Conservation (phyloP, 2,329 filamentous ascomycete species). For the Cladosporium sp. region DNA sequence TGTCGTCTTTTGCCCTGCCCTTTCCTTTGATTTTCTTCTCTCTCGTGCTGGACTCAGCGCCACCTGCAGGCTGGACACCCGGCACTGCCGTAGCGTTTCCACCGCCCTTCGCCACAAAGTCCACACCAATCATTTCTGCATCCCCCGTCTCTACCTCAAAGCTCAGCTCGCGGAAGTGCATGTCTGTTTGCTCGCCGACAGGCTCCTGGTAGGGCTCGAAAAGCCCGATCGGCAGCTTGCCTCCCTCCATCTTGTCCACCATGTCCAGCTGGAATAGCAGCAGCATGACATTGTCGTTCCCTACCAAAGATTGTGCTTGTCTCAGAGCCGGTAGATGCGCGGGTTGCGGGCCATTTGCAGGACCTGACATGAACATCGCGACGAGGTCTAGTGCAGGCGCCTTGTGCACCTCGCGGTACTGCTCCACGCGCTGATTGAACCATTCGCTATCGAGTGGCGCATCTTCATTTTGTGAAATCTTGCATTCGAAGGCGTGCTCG, state of each 20-base stretch:
- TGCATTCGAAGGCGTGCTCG: constrained; percentile 87
- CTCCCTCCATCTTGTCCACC: constrained; percentile 53
- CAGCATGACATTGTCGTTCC: constrained; percentile 79
- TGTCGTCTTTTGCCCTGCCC: constrained; percentile 31
- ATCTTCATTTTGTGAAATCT: constrained; percentile 45
- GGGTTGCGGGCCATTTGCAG: constrained; percentile 62
- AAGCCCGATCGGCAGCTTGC: constrained; percentile 80
- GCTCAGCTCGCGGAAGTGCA: constrained; percentile 75
- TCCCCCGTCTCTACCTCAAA: constrained; percentile 91
- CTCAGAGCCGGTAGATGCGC: constrained; percentile 67
- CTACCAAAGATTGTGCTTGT: constrained; percentile 48
- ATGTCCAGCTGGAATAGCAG: constrained; percentile 74
- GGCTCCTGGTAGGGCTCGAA: constrained; percentile 72
- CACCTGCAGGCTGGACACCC: constrained; percentile 5
- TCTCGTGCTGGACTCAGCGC: constrained; percentile 35
- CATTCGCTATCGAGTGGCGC: constrained; percentile 61
- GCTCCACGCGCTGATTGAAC: constrained; percentile 73
- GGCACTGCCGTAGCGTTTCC: constrained; percentile 65
- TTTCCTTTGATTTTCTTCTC: constrained; percentile 29
- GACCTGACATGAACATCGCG: constrained; percentile 59
- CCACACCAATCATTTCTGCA: constrained; percentile 95
- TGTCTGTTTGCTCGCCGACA: constrained; percentile 53
- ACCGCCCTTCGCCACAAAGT: constrained; percentile 80
- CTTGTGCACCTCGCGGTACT: constrained; percentile 88
- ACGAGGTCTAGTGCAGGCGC: constrained; percentile 72